A percentile compares a stretch with the other conserved stretches of the same genome.
phyloP scores from a whole-genome alignment of 2,329 filamentous ascomycete genomes.

The Bipolaris zeicola region DNA sequence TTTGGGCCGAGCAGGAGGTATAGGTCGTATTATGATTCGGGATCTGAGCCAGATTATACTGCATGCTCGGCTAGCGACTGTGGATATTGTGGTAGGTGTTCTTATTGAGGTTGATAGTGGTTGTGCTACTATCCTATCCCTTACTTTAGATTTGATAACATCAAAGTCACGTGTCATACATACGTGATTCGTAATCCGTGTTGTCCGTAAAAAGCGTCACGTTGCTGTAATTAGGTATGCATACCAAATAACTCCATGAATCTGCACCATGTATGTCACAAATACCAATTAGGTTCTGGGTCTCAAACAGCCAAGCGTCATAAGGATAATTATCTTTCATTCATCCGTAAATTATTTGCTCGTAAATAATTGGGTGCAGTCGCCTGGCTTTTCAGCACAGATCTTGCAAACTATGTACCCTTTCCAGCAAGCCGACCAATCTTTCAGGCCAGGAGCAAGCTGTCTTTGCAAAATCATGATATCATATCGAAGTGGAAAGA shows the following conservation, averaged over 20 bases:
- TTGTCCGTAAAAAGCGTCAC: no score
- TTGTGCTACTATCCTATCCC: background rate
- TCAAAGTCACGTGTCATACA: background rate
- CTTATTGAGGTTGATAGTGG: slow-evolving; percentile 19
- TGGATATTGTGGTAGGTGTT: slow-evolving; percentile 48
- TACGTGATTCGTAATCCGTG: background rate
- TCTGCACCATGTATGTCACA: no score
- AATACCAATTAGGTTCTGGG: background rate
- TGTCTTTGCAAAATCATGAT: slow-evolving; percentile 18
- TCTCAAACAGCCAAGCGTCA: background rate
- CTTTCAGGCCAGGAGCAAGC: slow-evolving; percentile 5
- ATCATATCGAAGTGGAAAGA: slow-evolving; percentile 26
- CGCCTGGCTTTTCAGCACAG: slow-evolving; percentile 22
- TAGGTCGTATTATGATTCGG: background rate
- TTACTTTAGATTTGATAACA: background rate
- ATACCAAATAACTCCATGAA: no score
- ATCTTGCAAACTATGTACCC: slow-evolving; percentile 23
- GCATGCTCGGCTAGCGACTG: slow-evolving; percentile 45
- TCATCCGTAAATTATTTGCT: background rate
- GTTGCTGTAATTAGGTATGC: no score
- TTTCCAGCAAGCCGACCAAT: slow-evolving; percentile 16
- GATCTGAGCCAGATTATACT: slow-evolving; percentile 41
- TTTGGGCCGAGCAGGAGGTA: no score
- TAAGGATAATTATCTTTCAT: background rate
- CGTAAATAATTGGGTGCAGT: background rate